A percentile compares a stretch with the other conserved stretches of the same genome.
phyloP scores from a whole-genome alignment of 164 flowering plant species.

The grape (Vitis vinifera) region ASM3070453v1 NC_081806.1:7873001-7873500 shows the following conservation, averaged over 20 bases:
- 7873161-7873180: too few relatives aligned
- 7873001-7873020: conserved; percentile 96
- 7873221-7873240: background rate
- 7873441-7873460: too few relatives aligned
- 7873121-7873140: background rate
- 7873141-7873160: background rate
- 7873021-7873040: conserved; percentile 50
- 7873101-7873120: background rate
- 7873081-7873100: background rate
- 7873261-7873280: background rate
- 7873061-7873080: background rate
- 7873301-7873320: background rate
- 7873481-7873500: conserved; percentile 8
- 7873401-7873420: too few relatives aligned
- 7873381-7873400: too few relatives aligned
- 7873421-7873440: too few relatives aligned
- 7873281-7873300: background rate
- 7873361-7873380: background rate
- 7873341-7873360: background rate
- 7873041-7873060: conserved; percentile 5
- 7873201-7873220: background rate
- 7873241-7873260: background rate
- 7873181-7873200: background rate
- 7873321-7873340: background rate
- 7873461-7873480: background rate